Base-by-base conservation (phyloP, 2,329 filamentous ascomycete genomes). In the Chrysoporthe puriensis region DNA sequence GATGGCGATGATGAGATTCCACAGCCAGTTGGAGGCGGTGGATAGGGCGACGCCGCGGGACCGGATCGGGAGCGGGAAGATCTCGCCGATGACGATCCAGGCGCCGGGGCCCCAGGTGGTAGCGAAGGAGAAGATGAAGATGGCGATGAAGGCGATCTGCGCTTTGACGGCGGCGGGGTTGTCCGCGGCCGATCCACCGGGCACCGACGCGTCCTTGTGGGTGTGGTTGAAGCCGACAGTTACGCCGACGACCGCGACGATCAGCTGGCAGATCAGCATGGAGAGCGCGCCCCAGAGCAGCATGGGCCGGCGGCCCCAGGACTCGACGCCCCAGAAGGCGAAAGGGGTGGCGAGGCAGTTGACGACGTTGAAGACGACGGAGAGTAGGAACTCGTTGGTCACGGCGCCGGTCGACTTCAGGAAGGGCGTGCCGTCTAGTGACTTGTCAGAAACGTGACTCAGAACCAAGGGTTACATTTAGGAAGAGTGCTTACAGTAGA, bases 121-220 rank as follows among this genome's bases (percentile, higher is more conserved):
- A 63, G 91, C 91, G 78, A 93, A 94, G 86, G 90, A 92, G 82
- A 91, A 88, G 80, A 94, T 92, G 84, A 91, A 91, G 80, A 94
- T 86, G 80, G 88, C 90, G 76, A 92, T 92, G 81, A 93, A 92
- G 64, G 90, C 87, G 72, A 93, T 91, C 81, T 91, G 86, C 52
- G 87, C 85, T 48, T 73, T 73, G 52, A 77, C 74, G n/a, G 78
- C 79, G 14, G 63, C 63, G 34, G 67, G 40, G 69, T 84, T 79
- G 72, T 79, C 82, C 52, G 81, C 79, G 21, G 81, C 83, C 56
- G 83, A 81, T 73, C 84, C 85, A 18, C 57, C 57, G 1, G 21
- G 16, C 7, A 60, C 57, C 13, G n/a, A 43, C 1, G 57, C 40
- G 40, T 60, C 57, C 8, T 7, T 7, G 40, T 60, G 57, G 34